A percentile compares a stretch with the other conserved stretches of the same genome.
These are phyloP conservation scores for Malania oleifera DNA, from an alignment of 164 flowering plant species.

Conservation along the genomic window DNA sequence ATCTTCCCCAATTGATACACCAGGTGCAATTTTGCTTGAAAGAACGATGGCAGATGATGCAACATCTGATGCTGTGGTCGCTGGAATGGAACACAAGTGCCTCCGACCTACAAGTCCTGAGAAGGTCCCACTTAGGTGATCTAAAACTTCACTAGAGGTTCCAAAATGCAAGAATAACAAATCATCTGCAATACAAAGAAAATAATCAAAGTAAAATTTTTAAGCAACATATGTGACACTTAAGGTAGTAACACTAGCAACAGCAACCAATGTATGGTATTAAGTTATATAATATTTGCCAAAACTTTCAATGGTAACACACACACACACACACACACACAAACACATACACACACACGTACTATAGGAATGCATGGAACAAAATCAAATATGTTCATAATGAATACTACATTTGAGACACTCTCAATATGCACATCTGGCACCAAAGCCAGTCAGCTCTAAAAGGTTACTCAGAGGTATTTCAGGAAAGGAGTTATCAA, in stretches of 20 bases:
- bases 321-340: no score
- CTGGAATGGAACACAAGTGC: conserved; percentile 92
- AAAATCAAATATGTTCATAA: no score
- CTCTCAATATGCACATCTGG: no score
- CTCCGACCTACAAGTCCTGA: conserved; percentile 84
- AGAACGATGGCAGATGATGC: conserved; percentile 83
- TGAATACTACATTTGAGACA: no score
- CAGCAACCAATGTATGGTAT: no score
- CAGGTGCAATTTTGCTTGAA: conserved; percentile 80
- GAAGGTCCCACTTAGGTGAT: conserved; percentile 73
- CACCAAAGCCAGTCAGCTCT: no score
- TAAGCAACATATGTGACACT: neutral
- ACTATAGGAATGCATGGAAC: no score
- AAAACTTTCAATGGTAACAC: no score
- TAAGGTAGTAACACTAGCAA: neutral
- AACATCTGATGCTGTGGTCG: conserved; percentile 86
- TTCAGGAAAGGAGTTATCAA: no score
- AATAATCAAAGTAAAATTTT: conserved; percentile 2
- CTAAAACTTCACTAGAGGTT: conserved; percentile 92
- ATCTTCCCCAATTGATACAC: conserved; percentile 92
- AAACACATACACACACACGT: no score
- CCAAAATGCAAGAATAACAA: conserved; percentile 92
- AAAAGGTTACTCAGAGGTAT: no score
- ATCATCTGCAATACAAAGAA: conserved; percentile 54
- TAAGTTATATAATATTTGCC: no score